Evolutionary conservation across 169 alveolate genomes (phyloP), one percentile per base, ranked within the genome.

Genomic region (Plasmodium reichenowi): DNA sequence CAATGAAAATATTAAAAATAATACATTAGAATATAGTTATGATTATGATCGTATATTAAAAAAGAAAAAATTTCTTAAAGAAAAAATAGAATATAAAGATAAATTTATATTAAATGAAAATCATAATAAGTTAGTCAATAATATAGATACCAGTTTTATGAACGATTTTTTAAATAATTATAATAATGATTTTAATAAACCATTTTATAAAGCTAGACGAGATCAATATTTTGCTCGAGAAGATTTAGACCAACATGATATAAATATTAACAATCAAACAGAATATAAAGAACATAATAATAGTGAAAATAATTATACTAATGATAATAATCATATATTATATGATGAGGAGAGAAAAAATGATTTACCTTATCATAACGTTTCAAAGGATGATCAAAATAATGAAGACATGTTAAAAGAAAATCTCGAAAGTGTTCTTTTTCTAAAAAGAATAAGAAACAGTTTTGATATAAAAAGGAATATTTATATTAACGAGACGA

Each of bases 41-140:
- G 89, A 78, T 66, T 78, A 78, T 58, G 89, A 78, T 20, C 5
- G 89, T 9, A 59, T 78, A 32, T 66, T 78, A 4, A 78, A 78
- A 70, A 70, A 70, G 3, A 76, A 63, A 38, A 70, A 78, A 78
- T 78, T 64, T 50, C 76, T 78, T 15, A 63, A 54, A 50, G 89
- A 78, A 47, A 43, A 66, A 13, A 67, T 78, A 32, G 60, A 29
- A 9, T 70, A 66, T 52, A 78, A 78, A 71, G 78, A 78, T n/a
- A 78, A 67, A 45, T 67, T 64, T 58, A 38, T 78, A 2, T 12
- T 78, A 70, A 22, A 52, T 17, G 89, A 78, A 10, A 73, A 78
- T 20, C 17, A 78, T 50, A 58, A 12, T 20, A 78, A 60, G 47
- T 3, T 78, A 50, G 48, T 78, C 15, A 78, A 66, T 5, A 56